Evolutionary conservation across 2,329 filamentous ascomycete genomes (phyloP), one percentile per base, ranked within the genome.

Genomic region (Talaromyces sp.): DNA sequence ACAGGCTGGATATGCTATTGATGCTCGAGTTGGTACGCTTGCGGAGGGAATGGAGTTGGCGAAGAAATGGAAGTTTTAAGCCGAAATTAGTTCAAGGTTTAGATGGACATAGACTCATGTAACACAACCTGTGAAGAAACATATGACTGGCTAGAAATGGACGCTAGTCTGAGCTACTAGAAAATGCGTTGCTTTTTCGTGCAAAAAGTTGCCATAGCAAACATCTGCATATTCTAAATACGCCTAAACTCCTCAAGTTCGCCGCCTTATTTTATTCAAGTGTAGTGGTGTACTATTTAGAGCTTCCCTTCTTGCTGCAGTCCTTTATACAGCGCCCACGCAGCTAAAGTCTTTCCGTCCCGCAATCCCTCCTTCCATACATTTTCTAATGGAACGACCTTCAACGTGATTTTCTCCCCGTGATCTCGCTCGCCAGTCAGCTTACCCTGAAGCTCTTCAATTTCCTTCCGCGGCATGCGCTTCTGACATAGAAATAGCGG

Each of bases 31-130:
- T 2, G 89, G 87, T 1, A 90, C 88, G 4, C 73, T 93, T 41
- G 90, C 89, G 0, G 89, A 93, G 70, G 89, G 89, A 0, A 86
- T 93, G 54, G 85, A 92, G 66, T 74, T 90, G 57, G 87, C 87
- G 17, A 88, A 85, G 75, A 72, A 70, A 43, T 54, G 49, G 53
- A 53, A 51, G 44, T 32, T 58, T 35, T 60, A 22, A 48, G 17
- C 22, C n/a, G 13, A 29, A 14, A 4, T 11, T n/a, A 29, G 11
- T 29, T 13, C 29, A 54, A 17, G 16, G 17, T 20, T 9, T 52
- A 27, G 45, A 44, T 6, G 36, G 27, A 16, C n/a, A 46, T 35
- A 32, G 14, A 41, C 42, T 10, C 42, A 24, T 6, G 17, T 22
- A n/a, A 45, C 17, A 44, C 17, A 14, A 16, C 29, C 3, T 9